Conservation (phyloP, 1,139 yeast genomes). For the Suhomyces bolitotheri region DNA sequence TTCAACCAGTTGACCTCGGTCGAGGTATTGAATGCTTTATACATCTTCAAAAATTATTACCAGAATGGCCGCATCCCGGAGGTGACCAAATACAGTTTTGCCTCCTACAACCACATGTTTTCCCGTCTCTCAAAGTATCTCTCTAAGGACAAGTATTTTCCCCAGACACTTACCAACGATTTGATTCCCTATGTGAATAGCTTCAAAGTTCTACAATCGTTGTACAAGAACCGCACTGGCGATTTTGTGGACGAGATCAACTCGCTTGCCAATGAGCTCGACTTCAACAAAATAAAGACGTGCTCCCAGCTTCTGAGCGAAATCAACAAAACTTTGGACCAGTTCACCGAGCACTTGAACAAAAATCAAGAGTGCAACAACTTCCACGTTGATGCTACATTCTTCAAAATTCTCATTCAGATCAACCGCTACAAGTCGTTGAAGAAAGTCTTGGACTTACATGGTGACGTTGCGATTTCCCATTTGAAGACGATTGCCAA, state of each 20-base stretch:
- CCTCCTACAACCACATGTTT: constrained; percentile 28
- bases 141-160: constrained; percentile 13
- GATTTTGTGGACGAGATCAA: constrained; percentile 28
- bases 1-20: constrained; percentile 30
- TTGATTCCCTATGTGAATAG: constrained; percentile 16
- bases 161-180: constrained; percentile 15
- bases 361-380: constrained; percentile 12
- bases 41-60: constrained; percentile 30
- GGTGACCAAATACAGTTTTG: constrained; percentile 20
- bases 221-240: constrained; percentile 27
- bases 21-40: constrained; percentile 31
- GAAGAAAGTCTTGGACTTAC: constrained; percentile 21
- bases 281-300: constrained; percentile 18
- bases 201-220: constrained; percentile 14
- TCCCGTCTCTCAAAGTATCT: constrained; percentile 13
- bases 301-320: constrained; percentile 20
- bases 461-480: constrained; percentile 13
- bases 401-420: constrained; percentile 27
- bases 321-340: constrained; percentile 23
- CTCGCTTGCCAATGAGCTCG: constrained; percentile 25
- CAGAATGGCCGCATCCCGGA: constrained; percentile 21
- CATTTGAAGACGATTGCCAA: constrained; percentile 10
- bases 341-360: constrained; percentile 22
- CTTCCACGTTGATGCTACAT: constrained; percentile 17
- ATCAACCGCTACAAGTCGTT: constrained; percentile 29